Base-by-base conservation (phyloP, 306 rosid genomes). In the Vigna nakashimae region DNA sequence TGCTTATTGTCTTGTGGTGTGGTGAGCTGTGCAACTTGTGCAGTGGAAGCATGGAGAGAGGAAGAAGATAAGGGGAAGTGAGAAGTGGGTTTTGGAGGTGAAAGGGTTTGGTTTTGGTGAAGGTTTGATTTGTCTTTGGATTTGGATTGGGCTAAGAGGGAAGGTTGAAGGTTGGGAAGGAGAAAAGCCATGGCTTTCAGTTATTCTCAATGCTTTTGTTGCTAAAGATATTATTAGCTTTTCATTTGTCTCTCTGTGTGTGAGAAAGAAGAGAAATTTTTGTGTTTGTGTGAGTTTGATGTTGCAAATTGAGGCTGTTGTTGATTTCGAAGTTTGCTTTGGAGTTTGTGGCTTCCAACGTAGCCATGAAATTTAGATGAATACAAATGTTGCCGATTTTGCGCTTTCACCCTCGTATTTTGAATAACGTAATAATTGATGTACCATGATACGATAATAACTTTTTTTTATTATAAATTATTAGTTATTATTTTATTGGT, bases 171-270 rank as follows among this genome's bases (percentile, higher is more conserved):
- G 45, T 86, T 88, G 7, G 92, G 91, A 8, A 94, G 88, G 56
- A 86, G 90, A 92, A 87, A 90, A 74, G 97, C 97, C 98, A 94
- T 94, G 70, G 84, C 80, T 74, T 58, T 55, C 5, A 24, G 50
- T 40, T 15, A 0, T 62, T 11, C 42, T 66, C 62, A 73, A 78
- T 71, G 80, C 11, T 71, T 77, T 49, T 17, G 26, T 2, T 0
- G 24, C 26, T 22, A 74, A 30, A 60, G 62, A 57, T 57, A 45
- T 74, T 77, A 58, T 30, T 59, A 13, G 76, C 59, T 69, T 65
- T 74, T 73, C 89, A 87, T 73, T 74, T 74, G 59, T 34, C 7
- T 34, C 38, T 34, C 6, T 32, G 36, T 32, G 38, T 6, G 50
- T 48, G 52, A 53, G 84, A 59, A 64, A 75, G 22, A n/a, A 48